These are phyloP conservation scores for Mycena venus DNA, from an alignment of 768 basidiomycete species.

Conservation along the genomic window DNA sequence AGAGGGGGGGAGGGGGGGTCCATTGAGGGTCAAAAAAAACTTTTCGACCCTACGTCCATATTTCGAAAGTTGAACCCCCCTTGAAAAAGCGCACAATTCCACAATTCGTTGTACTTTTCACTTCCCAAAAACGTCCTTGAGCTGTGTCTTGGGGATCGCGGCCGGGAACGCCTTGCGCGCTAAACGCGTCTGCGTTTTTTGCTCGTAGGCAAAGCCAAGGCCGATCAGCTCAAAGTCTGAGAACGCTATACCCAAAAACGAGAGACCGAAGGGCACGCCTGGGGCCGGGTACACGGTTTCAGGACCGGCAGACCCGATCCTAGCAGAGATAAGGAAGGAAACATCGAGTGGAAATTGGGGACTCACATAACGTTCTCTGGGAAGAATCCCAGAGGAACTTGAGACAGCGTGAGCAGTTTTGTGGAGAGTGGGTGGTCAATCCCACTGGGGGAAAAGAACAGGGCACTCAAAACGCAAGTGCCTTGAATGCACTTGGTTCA, in stretches of 20 bases:
- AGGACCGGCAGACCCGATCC: conserved; percentile 51
- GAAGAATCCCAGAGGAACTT: conserved; percentile 73
- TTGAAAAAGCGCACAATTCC: too few relatives aligned
- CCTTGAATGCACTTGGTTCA: too few relatives aligned
- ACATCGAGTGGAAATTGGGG: not conserved
- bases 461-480: too few relatives aligned
- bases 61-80: too few relatives aligned
- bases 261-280: too few relatives aligned
- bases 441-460: too few relatives aligned
- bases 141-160: too few relatives aligned
- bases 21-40: too few relatives aligned
- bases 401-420: not conserved
- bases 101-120: too few relatives aligned
- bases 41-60: too few relatives aligned
- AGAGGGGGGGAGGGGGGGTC: too few relatives aligned
- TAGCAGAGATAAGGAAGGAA: not conserved
- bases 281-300: conserved; percentile 62
- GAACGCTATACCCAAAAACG: conserved; percentile 71
- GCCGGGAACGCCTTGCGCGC: conserved; percentile 60
- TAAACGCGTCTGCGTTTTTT: conserved; percentile 67
- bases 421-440: not conserved
- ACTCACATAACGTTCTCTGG: conserved; percentile 55
- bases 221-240: conserved; percentile 71
- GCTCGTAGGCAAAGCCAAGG: conserved; percentile 75
- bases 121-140: conserved; percentile 54